Conservation (phyloP, 2,329 filamentous ascomycete species). For the Xylariaceae sp. region DNA sequence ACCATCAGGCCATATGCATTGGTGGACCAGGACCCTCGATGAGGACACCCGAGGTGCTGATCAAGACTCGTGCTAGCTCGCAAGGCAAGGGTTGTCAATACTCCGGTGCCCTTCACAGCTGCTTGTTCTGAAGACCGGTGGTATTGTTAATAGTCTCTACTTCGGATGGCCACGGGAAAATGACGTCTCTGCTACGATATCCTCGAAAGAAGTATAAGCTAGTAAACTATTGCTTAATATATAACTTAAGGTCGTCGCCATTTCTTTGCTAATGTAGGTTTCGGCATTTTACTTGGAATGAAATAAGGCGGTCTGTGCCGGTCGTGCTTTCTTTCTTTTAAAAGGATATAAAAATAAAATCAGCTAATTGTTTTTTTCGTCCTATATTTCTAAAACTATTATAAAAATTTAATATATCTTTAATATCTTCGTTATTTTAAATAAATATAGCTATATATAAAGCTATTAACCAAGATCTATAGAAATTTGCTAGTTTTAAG, state of each 20-base stretch:
- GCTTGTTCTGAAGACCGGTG: too few species aligned
- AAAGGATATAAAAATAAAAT: neutral
- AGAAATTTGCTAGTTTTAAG: neutral
- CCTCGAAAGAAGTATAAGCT: neutral
- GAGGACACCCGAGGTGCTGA: too few species aligned
- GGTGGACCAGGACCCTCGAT: too few species aligned
- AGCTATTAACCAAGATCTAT: neutral
- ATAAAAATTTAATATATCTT: neutral
- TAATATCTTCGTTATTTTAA: neutral
- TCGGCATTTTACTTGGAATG: neutral
- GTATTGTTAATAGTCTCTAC: neutral
- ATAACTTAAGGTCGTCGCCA: neutral
- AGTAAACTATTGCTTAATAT: neutral
- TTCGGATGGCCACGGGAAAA: neutral
- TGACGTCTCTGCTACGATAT: neutral
- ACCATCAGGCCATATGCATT: too few species aligned
- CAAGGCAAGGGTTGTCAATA: too few species aligned
- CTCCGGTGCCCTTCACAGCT: too few species aligned
- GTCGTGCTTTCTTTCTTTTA: neutral
- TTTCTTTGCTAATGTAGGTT: neutral
- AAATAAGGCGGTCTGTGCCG: neutral
- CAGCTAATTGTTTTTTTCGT: neutral
- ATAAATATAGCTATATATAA: neutral
- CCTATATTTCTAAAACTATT: neutral
- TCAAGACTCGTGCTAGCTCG: too few species aligned